A percentile compares a stretch with the other conserved stretches of the same genome.
Conservation (phyloP, 129 eudicot genomes). For the Gnaphalium uliginosum region DNA sequence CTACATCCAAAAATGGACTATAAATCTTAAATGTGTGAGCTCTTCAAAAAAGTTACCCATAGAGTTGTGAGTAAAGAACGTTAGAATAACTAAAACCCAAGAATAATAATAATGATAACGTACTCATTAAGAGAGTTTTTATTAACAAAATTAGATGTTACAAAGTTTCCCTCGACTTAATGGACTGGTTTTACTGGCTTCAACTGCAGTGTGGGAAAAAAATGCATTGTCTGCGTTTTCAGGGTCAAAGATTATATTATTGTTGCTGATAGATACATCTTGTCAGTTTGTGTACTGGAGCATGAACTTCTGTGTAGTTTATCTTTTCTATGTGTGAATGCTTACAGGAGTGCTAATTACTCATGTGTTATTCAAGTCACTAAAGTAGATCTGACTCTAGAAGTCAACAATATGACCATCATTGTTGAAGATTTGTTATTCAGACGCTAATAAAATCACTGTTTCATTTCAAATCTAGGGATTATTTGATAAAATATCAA, state of each 20-base stretch:
- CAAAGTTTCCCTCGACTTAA: too few relatives aligned
- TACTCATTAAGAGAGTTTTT: background rate
- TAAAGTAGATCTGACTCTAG: background rate
- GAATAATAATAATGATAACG: background rate
- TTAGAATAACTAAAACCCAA: too few relatives aligned
- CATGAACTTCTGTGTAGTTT: too few relatives aligned
- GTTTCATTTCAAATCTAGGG: background rate
- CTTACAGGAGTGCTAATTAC: background rate
- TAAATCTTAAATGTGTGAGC: background rate
- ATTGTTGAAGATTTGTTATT: background rate
- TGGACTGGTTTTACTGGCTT: background rate
- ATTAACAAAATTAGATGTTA: too few relatives aligned
- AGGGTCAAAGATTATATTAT: background rate
- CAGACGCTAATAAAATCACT: background rate
- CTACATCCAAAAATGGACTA: background rate
- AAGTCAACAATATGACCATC: background rate
- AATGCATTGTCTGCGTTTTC: background rate
- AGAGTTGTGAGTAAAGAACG: background rate
- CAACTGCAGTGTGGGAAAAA: background rate
- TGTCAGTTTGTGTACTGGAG: background rate
- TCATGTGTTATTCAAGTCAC: background rate
- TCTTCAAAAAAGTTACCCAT: too few relatives aligned
- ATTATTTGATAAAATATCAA: background rate
- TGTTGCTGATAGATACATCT: background rate
- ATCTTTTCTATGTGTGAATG: too few relatives aligned